Evolutionary conservation across 345 rosid genomes (phyloP).

Genomic region (Lenwebbia sp.): DNA sequence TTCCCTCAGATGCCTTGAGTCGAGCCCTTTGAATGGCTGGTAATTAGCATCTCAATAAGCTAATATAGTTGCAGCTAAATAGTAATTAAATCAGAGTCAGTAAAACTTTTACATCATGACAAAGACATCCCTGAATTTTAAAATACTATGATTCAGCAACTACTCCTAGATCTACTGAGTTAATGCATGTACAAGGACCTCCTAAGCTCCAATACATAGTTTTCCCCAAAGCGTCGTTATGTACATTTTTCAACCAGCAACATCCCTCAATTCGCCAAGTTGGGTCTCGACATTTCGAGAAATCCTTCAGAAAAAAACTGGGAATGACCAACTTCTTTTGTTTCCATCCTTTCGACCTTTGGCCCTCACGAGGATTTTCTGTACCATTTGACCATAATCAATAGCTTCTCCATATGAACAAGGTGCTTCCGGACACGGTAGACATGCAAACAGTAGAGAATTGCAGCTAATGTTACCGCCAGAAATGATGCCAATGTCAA

Average conservation of each 20-base stretch:
- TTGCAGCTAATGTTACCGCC: conserved; percentile 42
- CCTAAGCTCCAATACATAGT: neutral
- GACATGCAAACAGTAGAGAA: conserved; percentile 45
- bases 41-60: neutral
- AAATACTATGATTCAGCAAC: neutral
- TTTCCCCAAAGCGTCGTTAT: neutral
- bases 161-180: neutral
- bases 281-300: neutral
- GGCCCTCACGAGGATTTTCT: neutral
- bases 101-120: neutral
- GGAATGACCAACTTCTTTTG: neutral
- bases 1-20: neutral
- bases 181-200: neutral
- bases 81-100: neutral
- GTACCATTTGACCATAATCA: neutral
- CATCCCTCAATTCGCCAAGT: neutral
- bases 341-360: neutral
- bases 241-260: neutral
- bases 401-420: conserved; percentile 49
- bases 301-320: neutral
- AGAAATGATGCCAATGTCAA: conserved; percentile 44
- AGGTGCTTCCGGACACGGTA: conserved; percentile 54
- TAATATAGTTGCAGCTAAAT: neutral
- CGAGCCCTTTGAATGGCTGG: neutral
- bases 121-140: neutral